phyloP scores from a whole-genome alignment of 1,284 basidiomycete species.

The Tilletiopsis washingtonensis region DNA sequence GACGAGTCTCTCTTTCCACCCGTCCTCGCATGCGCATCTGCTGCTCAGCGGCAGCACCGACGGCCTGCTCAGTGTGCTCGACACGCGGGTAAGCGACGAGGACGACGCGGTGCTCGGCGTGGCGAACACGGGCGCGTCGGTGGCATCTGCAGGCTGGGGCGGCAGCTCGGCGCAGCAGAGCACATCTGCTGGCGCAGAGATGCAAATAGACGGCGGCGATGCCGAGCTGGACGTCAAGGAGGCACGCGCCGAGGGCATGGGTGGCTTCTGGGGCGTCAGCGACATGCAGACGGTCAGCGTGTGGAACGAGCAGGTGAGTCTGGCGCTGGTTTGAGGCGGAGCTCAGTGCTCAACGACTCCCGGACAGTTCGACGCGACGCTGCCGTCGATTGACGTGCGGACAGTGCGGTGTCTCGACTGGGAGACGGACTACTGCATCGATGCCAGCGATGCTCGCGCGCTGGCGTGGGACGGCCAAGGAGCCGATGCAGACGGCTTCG shows the following conservation, averaged over 20 bases:
- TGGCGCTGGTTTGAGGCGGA: conserved; percentile 15
- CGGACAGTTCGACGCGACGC: conserved; percentile 24
- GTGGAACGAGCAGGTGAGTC: conserved; percentile 20
- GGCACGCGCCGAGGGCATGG: conserved; percentile 8
- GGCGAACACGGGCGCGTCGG: conserved; percentile 34
- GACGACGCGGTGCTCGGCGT: conserved; percentile 44
- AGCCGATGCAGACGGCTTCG: too few species aligned
- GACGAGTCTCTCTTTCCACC: conserved; percentile 34
- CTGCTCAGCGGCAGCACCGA: conserved; percentile 41
- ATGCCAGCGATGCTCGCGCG: too few species aligned
- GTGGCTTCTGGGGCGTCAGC: conserved; percentile 36
- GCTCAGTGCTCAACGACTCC: background rate
- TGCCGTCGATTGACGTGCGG: conserved; percentile 6
- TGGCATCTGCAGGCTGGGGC: conserved; percentile 39
- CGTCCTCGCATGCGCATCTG: conserved; percentile 11
- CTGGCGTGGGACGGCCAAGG: too few species aligned
- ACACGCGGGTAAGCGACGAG: conserved; percentile 30
- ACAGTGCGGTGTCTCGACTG: conserved; percentile 11
- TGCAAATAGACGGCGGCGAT: background rate
- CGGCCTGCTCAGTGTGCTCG: conserved; percentile 36
- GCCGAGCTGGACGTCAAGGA: background rate
- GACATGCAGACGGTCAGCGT: conserved; percentile 45
- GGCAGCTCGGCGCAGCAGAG: background rate
- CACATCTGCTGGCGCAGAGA: background rate
- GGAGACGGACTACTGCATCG: conserved; percentile 42